Evolutionary conservation across 1,284 basidiomycete genomes (phyloP).

Genomic region (Fomitopsis betulina): DNA sequence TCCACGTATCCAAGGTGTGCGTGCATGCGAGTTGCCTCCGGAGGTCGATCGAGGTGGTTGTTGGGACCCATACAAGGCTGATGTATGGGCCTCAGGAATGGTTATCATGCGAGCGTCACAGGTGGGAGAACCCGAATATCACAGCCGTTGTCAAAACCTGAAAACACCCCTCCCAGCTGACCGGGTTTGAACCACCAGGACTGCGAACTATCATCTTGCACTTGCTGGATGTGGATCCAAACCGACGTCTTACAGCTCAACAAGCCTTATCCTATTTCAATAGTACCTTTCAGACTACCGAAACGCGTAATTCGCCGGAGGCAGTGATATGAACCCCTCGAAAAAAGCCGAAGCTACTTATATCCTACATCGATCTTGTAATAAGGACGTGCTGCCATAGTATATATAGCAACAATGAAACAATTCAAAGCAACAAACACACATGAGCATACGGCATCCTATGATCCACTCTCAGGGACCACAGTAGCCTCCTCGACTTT

Average conservation of each 20-base stretch:
- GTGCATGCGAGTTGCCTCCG: conserved; percentile 65
- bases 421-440: neutral
- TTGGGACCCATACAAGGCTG: conserved; percentile 62
- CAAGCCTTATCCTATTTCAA: conserved; percentile 49
- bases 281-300: conserved; percentile 33
- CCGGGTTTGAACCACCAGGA: conserved; percentile 52
- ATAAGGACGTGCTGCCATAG: neutral
- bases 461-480: conserved; percentile 9
- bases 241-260: conserved; percentile 45
- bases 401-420: neutral
- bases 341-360: no score
- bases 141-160: neutral
- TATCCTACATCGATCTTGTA: neutral
- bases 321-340: neutral
- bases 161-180: conserved; percentile 34
- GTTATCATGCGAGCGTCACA: conserved; percentile 60
- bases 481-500: conserved; percentile 54
- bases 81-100: conserved; percentile 65
- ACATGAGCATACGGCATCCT: neutral
- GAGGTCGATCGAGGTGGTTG: conserved; percentile 51
- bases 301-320: conserved; percentile 25
- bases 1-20: conserved; percentile 38
- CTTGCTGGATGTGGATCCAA: conserved; percentile 51
- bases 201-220: conserved; percentile 45
- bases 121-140: conserved; percentile 31